Evolutionary conservation across 116 monocot species (phyloP).

Genomic region (Papilionanthe hybrid): DNA sequence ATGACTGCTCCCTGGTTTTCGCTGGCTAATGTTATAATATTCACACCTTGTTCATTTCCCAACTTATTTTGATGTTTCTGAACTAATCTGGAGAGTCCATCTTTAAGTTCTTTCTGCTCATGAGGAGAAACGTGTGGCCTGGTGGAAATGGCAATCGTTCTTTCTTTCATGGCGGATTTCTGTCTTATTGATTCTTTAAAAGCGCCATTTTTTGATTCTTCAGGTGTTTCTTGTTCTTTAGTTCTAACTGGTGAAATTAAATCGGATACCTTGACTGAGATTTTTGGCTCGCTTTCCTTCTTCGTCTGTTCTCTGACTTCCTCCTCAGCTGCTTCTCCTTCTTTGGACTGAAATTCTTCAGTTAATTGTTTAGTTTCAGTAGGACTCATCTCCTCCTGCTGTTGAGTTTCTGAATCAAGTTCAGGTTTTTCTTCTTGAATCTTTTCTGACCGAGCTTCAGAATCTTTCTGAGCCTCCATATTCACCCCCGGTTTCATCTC

Average conservation of each 20-base stretch:
- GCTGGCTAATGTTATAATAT: constrained; percentile 69
- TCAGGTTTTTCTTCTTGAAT: constrained; percentile 14
- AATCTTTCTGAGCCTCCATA: neutral
- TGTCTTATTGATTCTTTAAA: constrained; percentile 2
- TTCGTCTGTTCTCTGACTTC: neutral
- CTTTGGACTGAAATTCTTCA: constrained; percentile 4
- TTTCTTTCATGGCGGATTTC: constrained; percentile 7
- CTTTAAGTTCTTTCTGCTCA: constrained; percentile 41
- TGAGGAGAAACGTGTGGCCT: constrained; percentile 11
- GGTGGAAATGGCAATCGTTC: constrained; percentile 34
- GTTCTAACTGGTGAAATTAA: neutral
- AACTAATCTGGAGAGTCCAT: constrained; percentile 42
- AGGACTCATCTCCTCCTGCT: neutral
- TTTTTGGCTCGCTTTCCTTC: constrained; percentile 8
- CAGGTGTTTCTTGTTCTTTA: neutral
- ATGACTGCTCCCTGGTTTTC: constrained; percentile 75
- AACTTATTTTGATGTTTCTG: constrained; percentile 18
- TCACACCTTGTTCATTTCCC: constrained; percentile 25
- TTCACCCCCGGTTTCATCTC: neutral
- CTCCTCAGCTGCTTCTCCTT: constrained; percentile 6
- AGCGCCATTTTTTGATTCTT: neutral
- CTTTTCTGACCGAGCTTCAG: neutral
- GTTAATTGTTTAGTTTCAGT: neutral
- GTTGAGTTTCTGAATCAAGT: no score
- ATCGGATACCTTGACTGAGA: constrained; percentile 3